Conservation (phyloP, 2,329 filamentous ascomycete genomes). For the Pseudocercospora macadamiae region DNA sequence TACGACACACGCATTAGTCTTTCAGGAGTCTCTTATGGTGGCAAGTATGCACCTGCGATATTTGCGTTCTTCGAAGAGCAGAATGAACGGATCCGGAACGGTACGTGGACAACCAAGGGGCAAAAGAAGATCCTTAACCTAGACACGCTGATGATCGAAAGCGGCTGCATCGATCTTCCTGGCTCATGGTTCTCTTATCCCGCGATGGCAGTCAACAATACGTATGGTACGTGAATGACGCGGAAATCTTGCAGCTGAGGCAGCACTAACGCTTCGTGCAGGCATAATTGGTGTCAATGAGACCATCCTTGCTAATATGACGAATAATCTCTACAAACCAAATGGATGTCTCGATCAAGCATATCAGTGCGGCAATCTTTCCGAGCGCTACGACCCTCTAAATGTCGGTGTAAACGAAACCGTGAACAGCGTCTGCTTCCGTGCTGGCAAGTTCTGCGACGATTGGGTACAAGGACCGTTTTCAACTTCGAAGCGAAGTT, state of each 20-base stretch:
- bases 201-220: slow-evolving; percentile 58
- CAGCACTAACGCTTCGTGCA: no score
- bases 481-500: slow-evolving; percentile 42
- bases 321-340: slow-evolving; percentile 55
- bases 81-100: slow-evolving; percentile 56
- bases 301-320: slow-evolving; percentile 58
- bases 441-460: slow-evolving; percentile 51
- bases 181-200: slow-evolving; percentile 53
- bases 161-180: slow-evolving; percentile 56
- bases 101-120: slow-evolving; percentile 48
- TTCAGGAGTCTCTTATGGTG: slow-evolving; percentile 40
- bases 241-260: no score
- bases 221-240: no score
- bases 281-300: slow-evolving; percentile 57
- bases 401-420: slow-evolving; percentile 44
- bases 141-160: slow-evolving; percentile 54
- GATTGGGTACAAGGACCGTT: slow-evolving; percentile 30
- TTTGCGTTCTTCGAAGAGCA: slow-evolving; percentile 58
- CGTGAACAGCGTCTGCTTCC: slow-evolving; percentile 46
- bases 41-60: slow-evolving; percentile 66
- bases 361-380: slow-evolving; percentile 48
- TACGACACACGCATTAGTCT: slow-evolving; percentile 3
- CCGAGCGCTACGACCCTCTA: slow-evolving; percentile 50
- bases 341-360: slow-evolving; percentile 60
- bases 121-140: slow-evolving; percentile 46